Base-by-base conservation (phyloP, 345 rosid species). In the Salix arbutifolia region DNA sequence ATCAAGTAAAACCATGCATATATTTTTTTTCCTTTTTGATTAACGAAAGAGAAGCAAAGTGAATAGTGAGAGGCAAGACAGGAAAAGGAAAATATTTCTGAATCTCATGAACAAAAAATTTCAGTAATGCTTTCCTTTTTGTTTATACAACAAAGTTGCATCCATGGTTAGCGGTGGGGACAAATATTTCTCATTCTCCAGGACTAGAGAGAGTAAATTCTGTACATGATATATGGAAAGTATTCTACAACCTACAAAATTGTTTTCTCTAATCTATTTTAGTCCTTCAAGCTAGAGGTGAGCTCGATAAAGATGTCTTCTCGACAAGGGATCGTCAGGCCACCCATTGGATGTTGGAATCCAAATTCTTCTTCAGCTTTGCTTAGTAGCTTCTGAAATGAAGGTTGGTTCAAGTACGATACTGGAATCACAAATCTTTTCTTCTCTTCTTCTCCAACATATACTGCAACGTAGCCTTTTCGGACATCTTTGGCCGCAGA, bases 371-470 rank as follows among this genome's bases (percentile, higher is more conserved):
- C 69, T 67, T 79, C 74, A 5, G 74, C 74, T 33, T 11, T 42
- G 21, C 30, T 42, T 28, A 74, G 70, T 48, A 74, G 48, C 16
- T 61, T 74, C 42, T 17, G 77, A 28, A 79, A 74, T 12, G 56
- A 46, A 30, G 70, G 33, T 3, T 69, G 53, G 58, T 62, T 79
- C 69, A 68, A n/a, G 25, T 56, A 60, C 18, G 68, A 67, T 9
- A 79, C 40, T 8, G 77, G 77, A 42, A 79, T 73, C 23, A 73
- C 46, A 35, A n/a, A 79, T 62, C 77, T 17, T 69, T 79, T 78
- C 71, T 77, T 52, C 35, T 60, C 16, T 10, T 16, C 25, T 14
- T 78, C 76, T 5, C 81, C 64, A 28, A 67, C 69, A 17, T 42
- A 67, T 4, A 73, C 70, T 53, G 81, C 74, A 18, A 78, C 1